These are phyloP conservation scores for Oenanthe sinensis DNA, from an alignment of 129 eudicot genomes.

Conservation along the genomic window DNA sequence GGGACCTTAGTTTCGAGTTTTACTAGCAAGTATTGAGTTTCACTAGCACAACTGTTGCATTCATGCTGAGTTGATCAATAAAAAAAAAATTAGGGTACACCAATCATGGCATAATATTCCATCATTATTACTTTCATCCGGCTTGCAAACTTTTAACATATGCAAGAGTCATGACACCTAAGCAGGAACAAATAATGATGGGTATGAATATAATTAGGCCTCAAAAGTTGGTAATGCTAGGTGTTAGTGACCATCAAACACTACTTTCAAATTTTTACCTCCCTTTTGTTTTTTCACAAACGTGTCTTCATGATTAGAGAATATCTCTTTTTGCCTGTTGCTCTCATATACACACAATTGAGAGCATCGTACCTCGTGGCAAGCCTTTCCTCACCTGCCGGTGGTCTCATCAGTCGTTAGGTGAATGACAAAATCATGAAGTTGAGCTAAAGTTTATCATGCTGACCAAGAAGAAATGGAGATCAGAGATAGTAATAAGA, in stretches of 20 bases:
- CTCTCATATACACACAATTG: background rate
- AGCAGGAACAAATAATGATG: background rate
- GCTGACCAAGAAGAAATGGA: background rate
- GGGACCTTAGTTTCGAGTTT: no score
- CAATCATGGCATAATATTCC: background rate
- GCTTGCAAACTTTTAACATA: background rate
- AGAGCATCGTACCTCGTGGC: background rate
- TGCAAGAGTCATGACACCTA: background rate
- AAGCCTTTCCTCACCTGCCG: background rate
- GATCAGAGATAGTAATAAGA: background rate
- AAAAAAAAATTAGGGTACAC: background rate
- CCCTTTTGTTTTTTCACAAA: constrained; percentile 3
- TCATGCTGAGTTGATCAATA: no score
- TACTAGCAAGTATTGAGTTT: no score
- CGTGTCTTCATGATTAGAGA: constrained; percentile 7
- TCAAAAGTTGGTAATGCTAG: background rate
- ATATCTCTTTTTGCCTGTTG: constrained; percentile 6
- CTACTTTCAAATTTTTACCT: constrained; percentile 6
- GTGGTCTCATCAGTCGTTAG: background rate
- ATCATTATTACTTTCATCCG: background rate
- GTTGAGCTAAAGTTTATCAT: background rate
- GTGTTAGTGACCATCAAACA: background rate
- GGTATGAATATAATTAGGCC: background rate
- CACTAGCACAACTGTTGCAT: background rate
- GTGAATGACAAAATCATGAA: background rate